Percentiles rank a stretch among this genome's conserved stretches.
These are phyloP conservation scores for Aechmea fasciata DNA, from an alignment of 176 grass and related monocot species.

Conservation along the genomic window DNA sequence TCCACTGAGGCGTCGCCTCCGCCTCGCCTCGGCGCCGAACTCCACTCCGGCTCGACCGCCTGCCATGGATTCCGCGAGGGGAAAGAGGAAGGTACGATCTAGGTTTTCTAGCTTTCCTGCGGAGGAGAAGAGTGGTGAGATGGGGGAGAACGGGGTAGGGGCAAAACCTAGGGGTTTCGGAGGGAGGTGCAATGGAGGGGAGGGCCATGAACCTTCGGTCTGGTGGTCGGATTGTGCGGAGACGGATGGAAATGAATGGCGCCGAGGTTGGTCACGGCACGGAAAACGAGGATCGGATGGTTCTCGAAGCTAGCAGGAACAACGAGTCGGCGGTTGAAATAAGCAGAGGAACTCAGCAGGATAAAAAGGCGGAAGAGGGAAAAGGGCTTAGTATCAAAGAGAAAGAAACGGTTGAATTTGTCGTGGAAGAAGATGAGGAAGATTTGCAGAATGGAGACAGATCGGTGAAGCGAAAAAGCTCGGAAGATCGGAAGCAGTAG, in stretches of 20 bases:
- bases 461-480: not conserved
- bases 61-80: not conserved
- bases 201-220: conserved; percentile 23
- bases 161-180: conserved; percentile 9
- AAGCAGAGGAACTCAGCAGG: not conserved
- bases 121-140: not conserved
- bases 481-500: not conserved
- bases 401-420: not conserved
- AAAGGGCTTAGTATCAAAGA: not conserved
- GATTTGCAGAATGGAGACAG: not conserved
- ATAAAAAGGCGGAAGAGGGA: not conserved
- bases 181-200: conserved; percentile 7
- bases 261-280: not conserved
- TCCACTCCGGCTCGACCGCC: not conserved
- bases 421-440: not conserved
- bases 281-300: not conserved
- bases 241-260: not conserved
- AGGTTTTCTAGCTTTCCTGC: not conserved
- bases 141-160: not conserved
- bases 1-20: conserved; percentile 11
- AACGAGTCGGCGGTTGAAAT: not conserved
- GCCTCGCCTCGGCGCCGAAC: not conserved
- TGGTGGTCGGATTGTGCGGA: conserved; percentile 6
- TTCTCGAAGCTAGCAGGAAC: not conserved
- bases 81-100: conserved; percentile 8